Evolutionary conservation across 345 rosid genomes (phyloP).

Genomic region (Citrus reticulata): DNA sequence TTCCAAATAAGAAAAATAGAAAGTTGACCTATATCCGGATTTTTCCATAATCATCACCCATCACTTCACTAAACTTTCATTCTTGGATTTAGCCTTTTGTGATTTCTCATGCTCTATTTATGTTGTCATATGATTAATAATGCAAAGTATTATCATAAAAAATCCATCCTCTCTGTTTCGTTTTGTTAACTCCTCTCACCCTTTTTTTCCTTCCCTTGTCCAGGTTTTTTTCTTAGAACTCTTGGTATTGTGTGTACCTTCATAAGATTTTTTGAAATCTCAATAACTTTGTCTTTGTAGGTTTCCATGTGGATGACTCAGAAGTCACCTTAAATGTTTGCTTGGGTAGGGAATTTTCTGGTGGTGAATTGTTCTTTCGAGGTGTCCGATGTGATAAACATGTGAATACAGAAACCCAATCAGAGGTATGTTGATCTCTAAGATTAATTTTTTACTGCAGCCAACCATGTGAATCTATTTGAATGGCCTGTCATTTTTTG

Average conservation of each 20-base stretch:
- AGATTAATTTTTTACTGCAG: neutral
- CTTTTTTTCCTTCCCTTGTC: neutral
- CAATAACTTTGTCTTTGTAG: conserved; percentile 34
- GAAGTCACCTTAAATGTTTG: conserved; percentile 91
- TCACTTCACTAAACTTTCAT: neutral
- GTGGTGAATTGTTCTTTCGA: conserved; percentile 89
- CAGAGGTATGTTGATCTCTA: conserved; percentile 53
- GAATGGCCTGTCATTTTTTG: neutral
- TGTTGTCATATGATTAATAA: neutral
- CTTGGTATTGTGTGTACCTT: neutral
- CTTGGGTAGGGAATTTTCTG: conserved; percentile 85
- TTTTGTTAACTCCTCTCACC: neutral
- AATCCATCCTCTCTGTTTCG: neutral
- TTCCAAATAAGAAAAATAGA: neutral
- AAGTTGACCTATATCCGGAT: neutral
- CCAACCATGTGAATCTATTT: neutral
- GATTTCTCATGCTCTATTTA: neutral
- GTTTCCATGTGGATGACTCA: conserved; percentile 97
- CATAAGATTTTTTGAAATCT: conserved; percentile 11
- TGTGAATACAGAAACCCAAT: conserved; percentile 57
- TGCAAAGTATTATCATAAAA: neutral
- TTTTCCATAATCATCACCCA: neutral
- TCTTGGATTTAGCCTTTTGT: neutral
- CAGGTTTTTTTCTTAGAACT: neutral
- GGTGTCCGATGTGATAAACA: conserved; percentile 87